phyloP scores from a whole-genome alignment of 2,329 filamentous ascomycete species.

The Colletotrichum liriopes region DNA sequence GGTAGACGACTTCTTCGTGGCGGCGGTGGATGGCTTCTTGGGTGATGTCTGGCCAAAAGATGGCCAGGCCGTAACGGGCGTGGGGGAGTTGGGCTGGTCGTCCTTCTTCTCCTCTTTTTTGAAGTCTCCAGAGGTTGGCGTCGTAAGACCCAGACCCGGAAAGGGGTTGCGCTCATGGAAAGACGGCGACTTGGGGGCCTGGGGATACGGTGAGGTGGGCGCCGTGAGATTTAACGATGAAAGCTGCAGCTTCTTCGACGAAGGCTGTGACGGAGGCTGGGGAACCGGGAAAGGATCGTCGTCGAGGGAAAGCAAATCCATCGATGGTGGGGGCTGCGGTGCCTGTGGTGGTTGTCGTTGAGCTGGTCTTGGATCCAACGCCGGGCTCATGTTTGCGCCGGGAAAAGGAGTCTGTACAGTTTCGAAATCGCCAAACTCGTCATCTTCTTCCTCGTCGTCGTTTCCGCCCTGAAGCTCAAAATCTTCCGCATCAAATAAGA shows the following conservation, averaged over 20 bases:
- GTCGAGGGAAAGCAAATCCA: slow-evolving; percentile 60
- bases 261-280: slow-evolving; percentile 46
- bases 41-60: slow-evolving; percentile 48
- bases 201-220: slow-evolving; percentile 57
- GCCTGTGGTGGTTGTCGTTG: slow-evolving; percentile 42
- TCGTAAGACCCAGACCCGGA: slow-evolving; percentile 63
- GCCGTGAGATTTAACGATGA: slow-evolving; percentile 52
- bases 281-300: slow-evolving; percentile 48
- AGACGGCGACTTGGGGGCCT: slow-evolving; percentile 66
- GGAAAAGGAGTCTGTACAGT: slow-evolving; percentile 52
- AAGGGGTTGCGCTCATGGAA: slow-evolving; percentile 70
- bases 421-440: slow-evolving; percentile 76
- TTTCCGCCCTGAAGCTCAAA: slow-evolving; percentile 60
- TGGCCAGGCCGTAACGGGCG: slow-evolving; percentile 65
- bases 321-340: slow-evolving; percentile 47
- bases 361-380: slow-evolving; percentile 43
- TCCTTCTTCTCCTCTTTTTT: slow-evolving; percentile 52
- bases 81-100: slow-evolving; percentile 53
- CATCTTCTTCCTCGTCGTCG: slow-evolving; percentile 56
- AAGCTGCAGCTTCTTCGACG: slow-evolving; percentile 51
- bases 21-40: slow-evolving; percentile 11
- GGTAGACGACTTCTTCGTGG: slow-evolving; percentile 34
- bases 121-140: slow-evolving; percentile 55
- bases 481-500: slow-evolving; percentile 78
- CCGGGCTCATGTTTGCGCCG: slow-evolving; percentile 26